Evolutionary conservation across 1,284 basidiomycete species (phyloP), one percentile per base, ranked within the genome.

Genomic region (Peniophora sp.): DNA sequence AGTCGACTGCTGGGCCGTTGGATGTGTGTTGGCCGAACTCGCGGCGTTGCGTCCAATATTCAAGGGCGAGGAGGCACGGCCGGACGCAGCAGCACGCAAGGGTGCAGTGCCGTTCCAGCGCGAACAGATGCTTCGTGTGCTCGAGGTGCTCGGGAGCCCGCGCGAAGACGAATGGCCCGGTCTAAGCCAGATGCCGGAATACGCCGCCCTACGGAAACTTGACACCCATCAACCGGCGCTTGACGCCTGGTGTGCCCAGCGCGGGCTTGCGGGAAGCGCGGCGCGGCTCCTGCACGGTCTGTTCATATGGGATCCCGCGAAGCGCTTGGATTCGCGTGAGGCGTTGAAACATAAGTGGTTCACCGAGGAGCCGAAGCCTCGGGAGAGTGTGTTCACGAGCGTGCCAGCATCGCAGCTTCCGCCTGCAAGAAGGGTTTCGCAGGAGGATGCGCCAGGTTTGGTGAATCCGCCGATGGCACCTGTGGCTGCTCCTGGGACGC

Each of bases 51-150:
- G 96, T 9, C 97, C 97, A 0, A 97, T 99, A 59, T 99, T 99
- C 76, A 99, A 99, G 65, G 97, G 97, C 12, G 97, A 99, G 66
- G 97, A 99, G 67, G 96, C 95, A 5, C 98, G 98, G 67, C 71
- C 97, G 53, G 94, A 97, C 63, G 82, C 81, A 17, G 27, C 27
- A 32, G 27, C 27, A 6, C 27, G 27, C 27, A 90, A 90, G 70
- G 95, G 95, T 75, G 91, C 87, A 56, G 84, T 97, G 0, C 95
- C 94, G 0, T 97, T 97, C 64, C 95, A 97, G 66, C 78, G 85
- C 51, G 96, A 99, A 67, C 97, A 99, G 62, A 77, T 99, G 56
- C 72, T 89, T 32, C 94, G 92, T 69, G 97, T 99, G 41, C 89
- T 97, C 54, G 97, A 99, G 57, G 86, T 99, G 0, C 70, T 98